These are phyloP conservation scores for Yamadazyma insecticola DNA, from an alignment of 805 yeast genomes.

Conservation along the genomic window DNA sequence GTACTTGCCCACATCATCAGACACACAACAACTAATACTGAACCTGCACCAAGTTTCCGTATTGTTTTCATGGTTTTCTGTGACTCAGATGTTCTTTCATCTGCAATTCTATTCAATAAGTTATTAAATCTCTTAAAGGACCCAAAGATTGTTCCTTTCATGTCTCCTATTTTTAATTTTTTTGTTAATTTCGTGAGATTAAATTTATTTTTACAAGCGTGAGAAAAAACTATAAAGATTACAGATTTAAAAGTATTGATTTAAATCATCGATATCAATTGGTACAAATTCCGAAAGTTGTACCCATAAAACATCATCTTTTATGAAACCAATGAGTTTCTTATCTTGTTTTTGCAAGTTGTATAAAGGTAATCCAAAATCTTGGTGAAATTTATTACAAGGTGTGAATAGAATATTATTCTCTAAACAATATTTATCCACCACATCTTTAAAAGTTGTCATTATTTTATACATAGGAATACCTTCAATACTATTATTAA, in stretches of 20 bases:
- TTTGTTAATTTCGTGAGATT: too few relatives aligned
- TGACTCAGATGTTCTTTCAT: conserved; percentile 28
- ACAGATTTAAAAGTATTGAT: conserved; percentile 1
- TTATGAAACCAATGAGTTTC: conserved; percentile 36
- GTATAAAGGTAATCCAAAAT: conserved; percentile 42
- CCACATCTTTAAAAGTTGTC: conserved; percentile 43
- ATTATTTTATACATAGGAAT: conserved; percentile 40
- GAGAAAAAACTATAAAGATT: too few relatives aligned
- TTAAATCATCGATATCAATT: conserved; percentile 1
- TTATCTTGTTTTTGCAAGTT: conserved; percentile 26
- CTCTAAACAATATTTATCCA: conserved; percentile 53
- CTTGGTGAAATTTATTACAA: conserved; percentile 22
- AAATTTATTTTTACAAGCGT: too few relatives aligned
- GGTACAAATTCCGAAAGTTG: conserved; percentile 2
- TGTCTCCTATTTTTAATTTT: too few relatives aligned
- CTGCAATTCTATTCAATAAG: conserved; percentile 26
- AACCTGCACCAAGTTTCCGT: conserved; percentile 20
- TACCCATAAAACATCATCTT: conserved; percentile 64
- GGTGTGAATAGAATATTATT: conserved; percentile 43
- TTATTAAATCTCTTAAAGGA: conserved; percentile 18
- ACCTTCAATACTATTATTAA: conserved; percentile 19
- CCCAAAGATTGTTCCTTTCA: too few relatives aligned
- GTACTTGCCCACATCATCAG: conserved; percentile 25
- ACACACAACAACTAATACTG: conserved; percentile 22
- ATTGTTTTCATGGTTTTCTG: conserved; percentile 20